phyloP scores from a whole-genome alignment of 139 green algal species.

The Gonium pectorale region DNA sequence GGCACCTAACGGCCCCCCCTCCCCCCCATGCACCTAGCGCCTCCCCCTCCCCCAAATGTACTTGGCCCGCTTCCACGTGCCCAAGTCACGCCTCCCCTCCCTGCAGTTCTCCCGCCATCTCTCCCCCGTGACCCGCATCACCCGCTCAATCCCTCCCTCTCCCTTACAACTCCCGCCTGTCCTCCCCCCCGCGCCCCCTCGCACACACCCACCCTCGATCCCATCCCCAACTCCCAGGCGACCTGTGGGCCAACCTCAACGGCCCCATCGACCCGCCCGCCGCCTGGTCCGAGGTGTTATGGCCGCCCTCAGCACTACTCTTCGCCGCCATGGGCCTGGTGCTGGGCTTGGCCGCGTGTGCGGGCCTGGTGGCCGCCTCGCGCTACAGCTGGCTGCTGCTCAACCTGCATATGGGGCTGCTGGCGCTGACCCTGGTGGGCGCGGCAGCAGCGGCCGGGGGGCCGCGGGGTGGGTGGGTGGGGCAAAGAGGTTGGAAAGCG shows the following conservation, averaged over 20 bases:
- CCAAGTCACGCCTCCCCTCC: no score
- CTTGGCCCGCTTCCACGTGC: no score
- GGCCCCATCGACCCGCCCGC: background rate
- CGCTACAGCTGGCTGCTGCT: slow-evolving; percentile 4
- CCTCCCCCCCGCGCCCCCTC: background rate
- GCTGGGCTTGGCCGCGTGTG: background rate
- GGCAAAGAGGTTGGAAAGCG: no score
- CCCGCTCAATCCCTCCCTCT: no score
- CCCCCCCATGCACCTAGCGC: no score
- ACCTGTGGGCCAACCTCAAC: background rate
- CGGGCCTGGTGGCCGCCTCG: background rate
- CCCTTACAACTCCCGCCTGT: no score
- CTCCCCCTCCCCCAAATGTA: no score
- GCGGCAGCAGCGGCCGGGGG: no score
- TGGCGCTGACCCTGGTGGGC: slow-evolving; percentile 16
- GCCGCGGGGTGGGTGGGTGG: no score
- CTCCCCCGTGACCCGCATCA: background rate
- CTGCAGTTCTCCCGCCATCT: no score
- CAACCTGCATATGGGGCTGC: slow-evolving; percentile 9
- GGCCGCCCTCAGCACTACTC: background rate
- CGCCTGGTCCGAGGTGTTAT: background rate
- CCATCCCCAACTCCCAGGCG: background rate
- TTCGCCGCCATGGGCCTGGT: background rate
- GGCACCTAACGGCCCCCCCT: no score
- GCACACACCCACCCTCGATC: background rate